phyloP scores from a whole-genome alignment of 2,329 filamentous ascomycete species.

The Aspergillus sp. region DNA sequence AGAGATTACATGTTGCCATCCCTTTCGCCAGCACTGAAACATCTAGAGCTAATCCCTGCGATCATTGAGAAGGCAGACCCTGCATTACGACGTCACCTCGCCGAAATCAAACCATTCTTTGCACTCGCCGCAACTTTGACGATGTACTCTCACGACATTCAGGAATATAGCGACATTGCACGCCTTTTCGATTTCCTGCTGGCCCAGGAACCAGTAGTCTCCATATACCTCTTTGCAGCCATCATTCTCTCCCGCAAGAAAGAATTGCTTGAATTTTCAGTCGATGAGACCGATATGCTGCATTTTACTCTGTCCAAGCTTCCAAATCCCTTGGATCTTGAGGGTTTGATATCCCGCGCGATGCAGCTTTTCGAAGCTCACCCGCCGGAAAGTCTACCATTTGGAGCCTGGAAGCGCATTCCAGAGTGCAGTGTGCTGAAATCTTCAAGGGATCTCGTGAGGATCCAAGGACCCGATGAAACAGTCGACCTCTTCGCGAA shows the following conservation, averaged over 20 bases:
- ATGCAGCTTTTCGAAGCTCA: constrained; percentile 62
- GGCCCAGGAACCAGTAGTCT: constrained; percentile 81
- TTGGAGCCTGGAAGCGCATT: constrained; percentile 68
- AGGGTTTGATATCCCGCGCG: constrained; percentile 70
- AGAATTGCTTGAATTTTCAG: constrained; percentile 81
- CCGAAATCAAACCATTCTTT: constrained; percentile 81
- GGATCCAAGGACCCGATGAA: constrained; percentile 62
- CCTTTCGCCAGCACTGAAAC: constrained; percentile 75
- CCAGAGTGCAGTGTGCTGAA: constrained; percentile 80
- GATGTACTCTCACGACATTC: constrained; percentile 94
- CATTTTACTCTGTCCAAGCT: constrained; percentile 86
- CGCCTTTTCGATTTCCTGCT: constrained; percentile 91
- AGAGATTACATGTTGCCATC: constrained; percentile 97
- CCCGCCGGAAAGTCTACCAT: constrained; percentile 70
- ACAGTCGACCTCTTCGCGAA: constrained; percentile 68
- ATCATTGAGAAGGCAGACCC: constrained; percentile 74
- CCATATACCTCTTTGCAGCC: constrained; percentile 87
- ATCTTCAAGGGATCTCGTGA: constrained; percentile 64
- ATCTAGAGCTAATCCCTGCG: constrained; percentile 83
- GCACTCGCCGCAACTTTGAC: constrained; percentile 91
- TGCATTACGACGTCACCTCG: constrained; percentile 72
- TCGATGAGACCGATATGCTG: constrained; percentile 87
- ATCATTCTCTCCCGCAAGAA: constrained; percentile 78
- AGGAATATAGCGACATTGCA: constrained; percentile 83
- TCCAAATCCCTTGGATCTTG: constrained; percentile 76